These are phyloP conservation scores for Pleurotus eryngii DNA, from an alignment of 768 basidiomycete species.

Conservation along the genomic window DNA sequence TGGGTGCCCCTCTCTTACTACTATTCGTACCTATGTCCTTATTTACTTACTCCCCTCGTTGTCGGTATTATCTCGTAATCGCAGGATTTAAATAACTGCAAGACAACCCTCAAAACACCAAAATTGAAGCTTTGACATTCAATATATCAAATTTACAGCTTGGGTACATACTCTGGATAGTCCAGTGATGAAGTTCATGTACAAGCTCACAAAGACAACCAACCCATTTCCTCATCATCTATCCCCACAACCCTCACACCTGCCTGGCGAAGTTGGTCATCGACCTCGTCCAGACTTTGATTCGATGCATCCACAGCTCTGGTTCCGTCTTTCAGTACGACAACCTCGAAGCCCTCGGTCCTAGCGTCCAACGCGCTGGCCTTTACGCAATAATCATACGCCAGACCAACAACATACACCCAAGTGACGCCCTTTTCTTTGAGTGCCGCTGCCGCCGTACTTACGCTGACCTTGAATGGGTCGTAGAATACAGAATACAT, in stretches of 20 bases:
- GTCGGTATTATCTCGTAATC: not conserved
- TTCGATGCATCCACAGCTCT: constrained; percentile 19
- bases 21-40: constrained; percentile 6
- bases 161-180: no score
- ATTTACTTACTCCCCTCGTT: not conserved
- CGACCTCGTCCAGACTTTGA: not conserved
- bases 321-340: constrained; percentile 19
- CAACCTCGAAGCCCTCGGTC: constrained; percentile 31
- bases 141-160: no score
- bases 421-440: constrained; percentile 31
- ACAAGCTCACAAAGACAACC: not conserved
- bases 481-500: constrained; percentile 66
- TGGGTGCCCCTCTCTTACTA: constrained; percentile 2
- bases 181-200: no score
- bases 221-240: not conserved
- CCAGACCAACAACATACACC: constrained; percentile 56
- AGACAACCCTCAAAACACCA: no score
- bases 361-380: constrained; percentile 41
- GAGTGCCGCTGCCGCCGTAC: not conserved
- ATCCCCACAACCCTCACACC: constrained; percentile 1
- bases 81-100: no score
- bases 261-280: not conserved
- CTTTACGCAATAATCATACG: constrained; percentile 66
- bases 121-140: no score
- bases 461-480: constrained; percentile 29